Evolutionary conservation across 2,329 filamentous ascomycete genomes (phyloP).

Genomic region (Fusarium pilosicola): DNA sequence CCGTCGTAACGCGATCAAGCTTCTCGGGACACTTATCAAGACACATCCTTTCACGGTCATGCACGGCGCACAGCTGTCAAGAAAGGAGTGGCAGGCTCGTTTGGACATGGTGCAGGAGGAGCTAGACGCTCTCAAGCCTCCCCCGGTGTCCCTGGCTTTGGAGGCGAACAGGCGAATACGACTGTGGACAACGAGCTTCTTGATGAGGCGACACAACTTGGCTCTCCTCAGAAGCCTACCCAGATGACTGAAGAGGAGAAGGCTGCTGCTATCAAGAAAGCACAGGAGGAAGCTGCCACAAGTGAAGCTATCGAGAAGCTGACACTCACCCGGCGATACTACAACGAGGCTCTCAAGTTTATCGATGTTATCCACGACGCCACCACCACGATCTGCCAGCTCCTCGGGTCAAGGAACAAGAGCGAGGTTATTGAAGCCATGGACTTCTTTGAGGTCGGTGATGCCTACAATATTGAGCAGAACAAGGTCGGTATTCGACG

Average conservation of each 20-base stretch:
- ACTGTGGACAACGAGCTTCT: slow-evolving; percentile 81
- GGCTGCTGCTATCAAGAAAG: slow-evolving; percentile 77
- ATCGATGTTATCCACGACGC: slow-evolving; percentile 90
- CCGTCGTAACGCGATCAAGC: slow-evolving; percentile 91
- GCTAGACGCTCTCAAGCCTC: slow-evolving; percentile 82
- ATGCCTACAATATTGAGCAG: slow-evolving; percentile 95
- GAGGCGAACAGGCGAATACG: slow-evolving; percentile 71
- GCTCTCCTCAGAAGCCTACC: slow-evolving; percentile 71
- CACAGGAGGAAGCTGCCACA: slow-evolving; percentile 86
- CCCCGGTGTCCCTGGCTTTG: slow-evolving; percentile 73
- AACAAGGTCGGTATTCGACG: slow-evolving; percentile 91
- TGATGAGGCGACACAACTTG: slow-evolving; percentile 87
- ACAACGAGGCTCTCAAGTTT: slow-evolving; percentile 91
- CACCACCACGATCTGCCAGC: slow-evolving; percentile 82
- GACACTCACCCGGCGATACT: slow-evolving; percentile 88
- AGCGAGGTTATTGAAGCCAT: slow-evolving; percentile 99
- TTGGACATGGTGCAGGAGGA: slow-evolving; percentile 86
- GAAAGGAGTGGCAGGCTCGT: slow-evolving; percentile 85
- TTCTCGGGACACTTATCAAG: slow-evolving; percentile 86
- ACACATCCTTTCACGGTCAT: slow-evolving; percentile 94
- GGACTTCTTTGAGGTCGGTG: slow-evolving; percentile 95
- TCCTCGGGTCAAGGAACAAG: slow-evolving; percentile 95
- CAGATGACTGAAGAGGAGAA: slow-evolving; percentile 84
- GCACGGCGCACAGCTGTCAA: slow-evolving; percentile 86
- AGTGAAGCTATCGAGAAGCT: slow-evolving; percentile 89